Evolutionary conservation across 371 early-diverging fungal genomes (phyloP), one percentile per base, ranked within the genome.

Genomic region (Mortierella sp.): DNA sequence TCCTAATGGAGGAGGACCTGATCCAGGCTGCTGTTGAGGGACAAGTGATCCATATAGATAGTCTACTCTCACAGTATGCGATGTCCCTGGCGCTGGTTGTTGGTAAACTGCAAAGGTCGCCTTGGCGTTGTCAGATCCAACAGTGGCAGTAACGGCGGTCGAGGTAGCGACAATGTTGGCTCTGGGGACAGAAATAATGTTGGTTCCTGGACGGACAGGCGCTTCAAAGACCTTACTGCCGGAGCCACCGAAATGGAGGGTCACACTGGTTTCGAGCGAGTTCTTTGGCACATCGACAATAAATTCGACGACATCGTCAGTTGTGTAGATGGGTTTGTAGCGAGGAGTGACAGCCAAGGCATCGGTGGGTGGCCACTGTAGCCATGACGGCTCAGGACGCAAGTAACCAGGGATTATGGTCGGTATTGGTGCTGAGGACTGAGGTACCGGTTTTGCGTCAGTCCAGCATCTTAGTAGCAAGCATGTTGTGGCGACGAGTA

Each of bases 331-430:
- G 14, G 70, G 70, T 37, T 70, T 70, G 46, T 21, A 70, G 70
- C 70, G 70, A 3, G 70, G 70, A 43, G 70, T 70, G 13, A 70
- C 46, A n/a, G 70, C 70, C 70, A 70, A 70, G 28, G 70, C 24
- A 44, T 70, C 70, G 46, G 14, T 5, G 1, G 46, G 70, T 26
- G 70, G 70, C 70, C 70, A 70, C 4, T 24, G n/a, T 9, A 44
- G 14, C 70, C 59, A 59, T 31, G 59, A 31, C 8, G 59, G 59
- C 8, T 31, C 16, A 3, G 59, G 59, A 11, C n/a, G 59, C 59
- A 14, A 59, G 59, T 28, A 19, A 11, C 16, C 59, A 16, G 11
- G 59, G 59, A 31, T 59, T 31, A 16, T 6, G 59, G 34, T 59
- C 28, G 4, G 48, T 11, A 46, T 46, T 46, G 59, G 59, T 5